These are phyloP conservation scores for Cubamyces lactineus DNA, from an alignment of 768 basidiomycete genomes.

Conservation along the genomic window DNA sequence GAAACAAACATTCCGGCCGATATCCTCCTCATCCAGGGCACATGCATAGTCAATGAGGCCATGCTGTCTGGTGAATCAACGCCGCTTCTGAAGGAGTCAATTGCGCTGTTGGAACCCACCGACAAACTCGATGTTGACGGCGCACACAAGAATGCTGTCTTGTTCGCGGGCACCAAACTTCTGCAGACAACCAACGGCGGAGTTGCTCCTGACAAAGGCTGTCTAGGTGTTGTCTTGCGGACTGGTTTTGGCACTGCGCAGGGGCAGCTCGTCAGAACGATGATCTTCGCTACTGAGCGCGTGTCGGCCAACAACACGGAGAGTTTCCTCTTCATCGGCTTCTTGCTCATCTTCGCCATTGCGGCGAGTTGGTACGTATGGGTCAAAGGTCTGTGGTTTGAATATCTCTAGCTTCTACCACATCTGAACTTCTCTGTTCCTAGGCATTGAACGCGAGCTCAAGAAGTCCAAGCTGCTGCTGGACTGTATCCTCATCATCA, in stretches of 20 bases:
- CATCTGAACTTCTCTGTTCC: background rate
- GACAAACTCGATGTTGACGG: conserved; percentile 87
- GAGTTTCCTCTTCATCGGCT: conserved; percentile 96
- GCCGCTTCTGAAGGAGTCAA: conserved; percentile 93
- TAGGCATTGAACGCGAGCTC: conserved; percentile 88
- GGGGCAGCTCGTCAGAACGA: conserved; percentile 95
- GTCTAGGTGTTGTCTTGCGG: conserved; percentile 88
- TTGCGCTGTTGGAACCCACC: conserved; percentile 74
- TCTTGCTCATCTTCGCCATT: conserved; percentile 95
- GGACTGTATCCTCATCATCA: conserved; percentile 95
- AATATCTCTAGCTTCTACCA: background rate
- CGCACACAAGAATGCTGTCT: conserved; percentile 81
- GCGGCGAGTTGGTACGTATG: conserved; percentile 99
- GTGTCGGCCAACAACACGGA: conserved; percentile 96
- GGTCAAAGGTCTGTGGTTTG: conserved; percentile 76
- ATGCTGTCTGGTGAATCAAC: conserved; percentile 99
- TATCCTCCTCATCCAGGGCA: conserved; percentile 88
- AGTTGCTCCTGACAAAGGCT: conserved; percentile 88
- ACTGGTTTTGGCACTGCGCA: conserved; percentile 98
- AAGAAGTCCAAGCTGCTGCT: conserved; percentile 94
- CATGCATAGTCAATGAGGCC: conserved; percentile 97
- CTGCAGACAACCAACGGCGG: conserved; percentile 75
- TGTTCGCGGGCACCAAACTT: conserved; percentile 98
- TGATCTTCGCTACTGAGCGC: conserved; percentile 98
- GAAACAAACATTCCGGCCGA: conserved; percentile 95